These are phyloP conservation scores for Pichia cactophila DNA, from an alignment of 1,139 yeast species.

Conservation along the genomic window DNA sequence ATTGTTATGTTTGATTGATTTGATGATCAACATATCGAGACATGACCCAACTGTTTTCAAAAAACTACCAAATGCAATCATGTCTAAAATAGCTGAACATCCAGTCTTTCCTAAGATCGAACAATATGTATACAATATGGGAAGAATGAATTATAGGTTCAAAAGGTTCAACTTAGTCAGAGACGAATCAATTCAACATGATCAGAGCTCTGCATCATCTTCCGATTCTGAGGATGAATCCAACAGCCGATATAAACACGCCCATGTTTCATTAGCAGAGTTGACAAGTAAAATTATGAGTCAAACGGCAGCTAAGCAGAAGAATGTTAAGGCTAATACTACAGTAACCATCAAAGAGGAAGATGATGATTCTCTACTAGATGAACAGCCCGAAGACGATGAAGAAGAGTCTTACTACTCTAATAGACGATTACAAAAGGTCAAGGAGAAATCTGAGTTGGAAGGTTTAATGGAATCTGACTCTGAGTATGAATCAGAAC, in stretches of 20 bases:
- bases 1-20: slow-evolving; percentile 21
- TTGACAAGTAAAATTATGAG: slow-evolving; percentile 14
- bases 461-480: background rate
- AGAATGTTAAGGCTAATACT: background rate
- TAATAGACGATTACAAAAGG: background rate
- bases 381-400: background rate
- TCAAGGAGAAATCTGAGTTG: background rate
- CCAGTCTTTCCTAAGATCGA: slow-evolving; percentile 13
- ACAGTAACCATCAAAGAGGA: background rate
- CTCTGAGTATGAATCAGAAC: background rate
- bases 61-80: slow-evolving; percentile 19
- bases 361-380: background rate
- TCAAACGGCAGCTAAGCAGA: slow-evolving; percentile 6
- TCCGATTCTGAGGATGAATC: slow-evolving; percentile 1
- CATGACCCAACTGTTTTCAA: slow-evolving; percentile 16
- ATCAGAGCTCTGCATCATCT: background rate
- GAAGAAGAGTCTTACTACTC: background rate
- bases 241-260: background rate
- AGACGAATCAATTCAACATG: background rate
- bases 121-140: slow-evolving; percentile 11
- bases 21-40: slow-evolving; percentile 17
- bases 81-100: slow-evolving; percentile 7
- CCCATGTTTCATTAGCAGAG: slow-evolving; percentile 14
- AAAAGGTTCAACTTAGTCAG: background rate
- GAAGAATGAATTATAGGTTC: slow-evolving; percentile 21